A percentile compares a stretch with the other conserved stretches of the same genome.
Conservation (phyloP, 2,329 filamentous ascomycete species). For the Dothistroma septosporum region DNA sequence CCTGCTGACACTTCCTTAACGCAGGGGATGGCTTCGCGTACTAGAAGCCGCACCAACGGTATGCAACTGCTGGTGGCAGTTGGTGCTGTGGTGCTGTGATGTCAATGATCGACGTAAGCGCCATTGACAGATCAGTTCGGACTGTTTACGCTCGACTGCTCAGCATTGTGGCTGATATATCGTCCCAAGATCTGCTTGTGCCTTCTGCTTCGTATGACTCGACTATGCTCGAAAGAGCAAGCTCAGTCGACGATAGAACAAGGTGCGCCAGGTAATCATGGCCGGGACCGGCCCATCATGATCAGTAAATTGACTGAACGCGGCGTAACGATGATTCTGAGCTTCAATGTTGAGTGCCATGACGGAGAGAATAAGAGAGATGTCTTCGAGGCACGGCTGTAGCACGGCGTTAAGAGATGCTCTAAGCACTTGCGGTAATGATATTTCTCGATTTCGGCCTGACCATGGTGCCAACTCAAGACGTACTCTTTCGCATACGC, state of each 20-base stretch:
- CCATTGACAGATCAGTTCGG: background rate
- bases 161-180: background rate
- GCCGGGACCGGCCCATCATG: background rate
- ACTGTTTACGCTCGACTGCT: background rate
- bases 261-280: background rate
- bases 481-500: background rate
- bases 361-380: background rate
- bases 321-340: background rate
- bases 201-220: background rate
- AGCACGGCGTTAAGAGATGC: background rate
- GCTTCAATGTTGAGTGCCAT: background rate
- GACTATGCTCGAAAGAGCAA: slow-evolving; percentile 6
- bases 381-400: background rate
- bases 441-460: background rate
- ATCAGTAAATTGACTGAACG: background rate
- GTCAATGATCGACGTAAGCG: background rate
- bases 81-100: background rate
- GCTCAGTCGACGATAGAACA: slow-evolving; percentile 7
- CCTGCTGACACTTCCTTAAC: background rate
- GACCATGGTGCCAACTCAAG: background rate
- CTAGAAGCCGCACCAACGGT: background rate
- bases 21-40: background rate
- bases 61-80: background rate
- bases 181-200: background rate
- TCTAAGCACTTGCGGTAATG: background rate